These are phyloP conservation scores for Chaetomiaceae sp. DNA, from an alignment of 2,329 filamentous ascomycete genomes.

Conservation along the genomic window DNA sequence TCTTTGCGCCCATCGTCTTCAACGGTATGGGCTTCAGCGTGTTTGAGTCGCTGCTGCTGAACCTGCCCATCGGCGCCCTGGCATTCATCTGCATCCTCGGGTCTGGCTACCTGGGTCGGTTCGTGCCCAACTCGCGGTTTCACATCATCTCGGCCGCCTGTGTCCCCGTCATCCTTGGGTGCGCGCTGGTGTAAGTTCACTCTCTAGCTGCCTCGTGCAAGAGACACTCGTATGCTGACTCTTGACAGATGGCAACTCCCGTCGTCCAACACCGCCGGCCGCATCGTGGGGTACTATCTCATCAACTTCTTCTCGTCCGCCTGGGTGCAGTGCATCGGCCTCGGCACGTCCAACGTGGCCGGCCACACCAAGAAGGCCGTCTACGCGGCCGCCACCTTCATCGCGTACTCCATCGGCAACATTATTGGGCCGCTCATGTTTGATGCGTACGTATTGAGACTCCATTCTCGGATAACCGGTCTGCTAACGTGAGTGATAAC, in stretches of 20 bases:
- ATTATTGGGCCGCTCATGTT: conserved; percentile 34
- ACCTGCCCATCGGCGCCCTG: conserved; percentile 32
- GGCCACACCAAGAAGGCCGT: conserved; percentile 33
- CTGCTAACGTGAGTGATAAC: neutral
- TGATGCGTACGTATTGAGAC: conserved; percentile 24
- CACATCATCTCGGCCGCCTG: conserved; percentile 28
- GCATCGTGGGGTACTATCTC: conserved; percentile 31
- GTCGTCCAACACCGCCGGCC: conserved; percentile 22
- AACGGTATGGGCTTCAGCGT: conserved; percentile 45
- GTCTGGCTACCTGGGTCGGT: conserved; percentile 30
- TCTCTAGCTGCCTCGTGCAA: no score
- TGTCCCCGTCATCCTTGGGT: conserved; percentile 31
- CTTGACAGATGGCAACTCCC: conserved; percentile 27
- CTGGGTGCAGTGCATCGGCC: conserved; percentile 30
- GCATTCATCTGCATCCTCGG: conserved; percentile 31
- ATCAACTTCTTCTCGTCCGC: conserved; percentile 32
- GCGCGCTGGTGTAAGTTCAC: conserved; percentile 27
- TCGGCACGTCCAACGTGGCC: conserved; percentile 33
- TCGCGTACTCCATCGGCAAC: conserved; percentile 34
- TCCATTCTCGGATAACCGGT: neutral
- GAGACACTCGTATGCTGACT: no score
- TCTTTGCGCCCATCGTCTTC: conserved; percentile 55
- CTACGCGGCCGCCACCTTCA: conserved; percentile 30
- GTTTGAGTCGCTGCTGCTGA: conserved; percentile 31
- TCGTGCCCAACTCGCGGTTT: conserved; percentile 26